Base-by-base conservation (phyloP, 306 rosid species). In the Vicia faba region DNA sequence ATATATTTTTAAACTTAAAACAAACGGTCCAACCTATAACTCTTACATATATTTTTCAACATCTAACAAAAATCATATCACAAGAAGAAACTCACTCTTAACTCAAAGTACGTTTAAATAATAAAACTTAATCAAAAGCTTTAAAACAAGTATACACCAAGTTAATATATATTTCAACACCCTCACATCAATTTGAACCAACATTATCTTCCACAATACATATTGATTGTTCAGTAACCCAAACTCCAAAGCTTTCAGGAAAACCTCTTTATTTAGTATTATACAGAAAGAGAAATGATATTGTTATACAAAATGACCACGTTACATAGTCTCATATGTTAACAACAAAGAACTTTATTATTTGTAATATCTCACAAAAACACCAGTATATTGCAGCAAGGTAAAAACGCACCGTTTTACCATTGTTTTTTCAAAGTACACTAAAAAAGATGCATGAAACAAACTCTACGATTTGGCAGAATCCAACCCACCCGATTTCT, bases 401-500 rank as follows among this genome's bases (percentile, higher is more conserved):
- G 19, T 4, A 4, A 19, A 19, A 51, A 20, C 28, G 11, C 56
- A 45, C 13, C 55, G 12, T 8, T 49, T 18, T 49, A 49, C 11
- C 1, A 2, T 20, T 20, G 2, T 1, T 20, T 20, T 20, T 20
- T 20, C 23, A 20, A 20, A 20, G 23, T 20, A 20, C 23, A 20
- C 23, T 2, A 20, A 20, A 20, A 20, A 20, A 20, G 1, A n/a
- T 35, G 29, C 20, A 48, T 48, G 53, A 35, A 19, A 54, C 61
- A 62, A 64, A 18, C 4, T 8, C 44, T 58, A 49, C 11, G 23
- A n/a, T 41, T 72, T 53, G 1, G 70, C 18, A 15, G 75, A 45
- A 38, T 73, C 83, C 60, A 55, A 74, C 64, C 44, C 73, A 3
- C 23, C 40, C 12, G 66, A 50, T 23, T 69, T 69, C 66, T 31